Conservation (phyloP, 768 basidiomycete species). For the Panus rudis region DNA sequence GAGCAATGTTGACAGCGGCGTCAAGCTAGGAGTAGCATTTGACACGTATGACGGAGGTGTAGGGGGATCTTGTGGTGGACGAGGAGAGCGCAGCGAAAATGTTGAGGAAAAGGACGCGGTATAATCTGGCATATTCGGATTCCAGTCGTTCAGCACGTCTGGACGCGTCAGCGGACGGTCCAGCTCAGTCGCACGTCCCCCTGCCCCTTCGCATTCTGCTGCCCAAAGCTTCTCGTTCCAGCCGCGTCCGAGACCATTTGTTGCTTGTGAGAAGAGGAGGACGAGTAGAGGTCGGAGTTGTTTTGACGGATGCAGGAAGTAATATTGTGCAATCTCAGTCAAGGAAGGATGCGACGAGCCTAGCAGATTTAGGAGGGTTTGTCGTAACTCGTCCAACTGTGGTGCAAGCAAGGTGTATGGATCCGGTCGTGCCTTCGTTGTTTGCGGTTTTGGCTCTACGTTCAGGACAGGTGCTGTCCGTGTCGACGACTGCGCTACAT, state of each 20-base stretch:
- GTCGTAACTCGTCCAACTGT: conserved; percentile 67
- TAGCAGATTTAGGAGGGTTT: conserved; percentile 67
- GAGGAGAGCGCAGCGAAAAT: conserved; percentile 37
- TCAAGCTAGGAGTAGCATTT: conserved; percentile 25
- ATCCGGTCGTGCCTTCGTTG: conserved; percentile 36
- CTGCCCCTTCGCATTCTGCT: conserved; percentile 49
- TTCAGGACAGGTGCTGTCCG: conserved; percentile 4
- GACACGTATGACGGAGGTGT: conserved; percentile 18
- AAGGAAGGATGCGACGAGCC: conserved; percentile 87
- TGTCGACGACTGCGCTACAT: too few relatives aligned
- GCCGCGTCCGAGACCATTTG: conserved; percentile 74
- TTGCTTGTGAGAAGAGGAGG: conserved; percentile 84
- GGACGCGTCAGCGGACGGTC: conserved; percentile 74
- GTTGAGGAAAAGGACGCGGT: conserved; percentile 56
- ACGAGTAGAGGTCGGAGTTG: conserved; percentile 88
- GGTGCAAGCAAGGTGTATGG: conserved; percentile 65
- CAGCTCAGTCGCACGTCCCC: conserved; percentile 51
- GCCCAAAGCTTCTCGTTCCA: conserved; percentile 59
- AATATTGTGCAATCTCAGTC: conserved; percentile 83
- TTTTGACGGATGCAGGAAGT: conserved; percentile 84
- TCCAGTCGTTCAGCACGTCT: conserved; percentile 86
- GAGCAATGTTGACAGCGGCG: conserved; percentile 41
- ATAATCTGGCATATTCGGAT: conserved; percentile 78
- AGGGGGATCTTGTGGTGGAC: conserved; percentile 28
- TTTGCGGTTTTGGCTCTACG: background rate